A percentile compares a stretch with the other conserved stretches of the same genome.
These are phyloP conservation scores for Torrubiellomyces zombiae DNA, from an alignment of 2,329 filamentous ascomycete species.

Conservation along the genomic window DNA sequence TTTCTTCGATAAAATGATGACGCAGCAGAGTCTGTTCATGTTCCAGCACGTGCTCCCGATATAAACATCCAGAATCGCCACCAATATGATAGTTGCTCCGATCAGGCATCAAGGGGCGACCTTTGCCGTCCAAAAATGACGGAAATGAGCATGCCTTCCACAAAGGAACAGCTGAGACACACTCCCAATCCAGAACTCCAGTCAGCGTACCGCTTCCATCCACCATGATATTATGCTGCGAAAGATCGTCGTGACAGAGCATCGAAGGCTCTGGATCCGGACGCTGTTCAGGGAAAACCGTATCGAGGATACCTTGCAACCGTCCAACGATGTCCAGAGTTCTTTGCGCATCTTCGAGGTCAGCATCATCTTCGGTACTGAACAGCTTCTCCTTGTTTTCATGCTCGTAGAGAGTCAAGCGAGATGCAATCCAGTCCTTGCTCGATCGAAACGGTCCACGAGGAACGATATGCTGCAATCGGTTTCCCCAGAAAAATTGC, in stretches of 20 bases:
- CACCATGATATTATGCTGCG: constrained; percentile 21
- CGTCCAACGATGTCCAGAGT: constrained; percentile 9
- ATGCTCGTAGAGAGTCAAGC: constrained; percentile 7
- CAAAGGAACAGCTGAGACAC: constrained; percentile 20
- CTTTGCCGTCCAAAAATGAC: constrained; percentile 14
- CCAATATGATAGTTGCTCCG: constrained; percentile 8
- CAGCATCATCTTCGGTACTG: constrained; percentile 9
- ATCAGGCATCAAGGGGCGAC: no score
- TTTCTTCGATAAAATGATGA: constrained; percentile 11
- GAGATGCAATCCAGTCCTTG: constrained; percentile 17
- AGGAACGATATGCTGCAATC: constrained; percentile 12
- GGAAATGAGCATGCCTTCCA: constrained; percentile 20
- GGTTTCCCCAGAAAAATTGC: constrained; percentile 17
- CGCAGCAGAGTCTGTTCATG: constrained; percentile 21
- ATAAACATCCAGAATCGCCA: constrained; percentile 7
- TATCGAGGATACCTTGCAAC: constrained; percentile 13
- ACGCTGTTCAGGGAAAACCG: constrained; percentile 11
- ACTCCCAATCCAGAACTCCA: constrained; percentile 26
- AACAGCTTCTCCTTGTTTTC: constrained; percentile 2
- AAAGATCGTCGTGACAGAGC: constrained; percentile 19
- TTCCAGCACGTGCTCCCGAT: constrained; percentile 20
- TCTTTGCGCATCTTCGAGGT: constrained; percentile 14
- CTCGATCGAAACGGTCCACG: constrained; percentile 19
- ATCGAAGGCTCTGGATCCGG: constrained; percentile 12
- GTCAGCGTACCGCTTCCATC: constrained; percentile 17